phyloP scores from a whole-genome alignment of 495 filamentous ascomycete species.

The Aspergillus ostianus region DNA sequence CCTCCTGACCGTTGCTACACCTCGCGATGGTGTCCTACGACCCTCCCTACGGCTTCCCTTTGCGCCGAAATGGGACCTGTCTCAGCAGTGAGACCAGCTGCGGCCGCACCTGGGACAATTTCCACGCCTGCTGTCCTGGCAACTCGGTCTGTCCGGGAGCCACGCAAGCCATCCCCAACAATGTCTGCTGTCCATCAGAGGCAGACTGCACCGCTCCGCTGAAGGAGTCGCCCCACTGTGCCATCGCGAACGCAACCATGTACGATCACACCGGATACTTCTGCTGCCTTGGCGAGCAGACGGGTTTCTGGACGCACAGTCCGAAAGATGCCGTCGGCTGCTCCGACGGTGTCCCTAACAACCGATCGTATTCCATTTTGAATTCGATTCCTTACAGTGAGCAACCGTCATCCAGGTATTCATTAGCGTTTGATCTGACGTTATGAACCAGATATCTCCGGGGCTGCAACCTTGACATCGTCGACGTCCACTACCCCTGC shows the following conservation, averaged over 20 bases:
- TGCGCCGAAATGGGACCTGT: slow-evolving; percentile 20
- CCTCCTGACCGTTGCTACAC: no score
- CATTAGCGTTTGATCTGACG: neutral
- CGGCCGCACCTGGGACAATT: slow-evolving; percentile 15
- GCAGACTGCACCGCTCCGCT: slow-evolving; percentile 12
- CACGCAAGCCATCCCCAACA: slow-evolving; percentile 7
- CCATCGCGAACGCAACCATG: slow-evolving; percentile 6
- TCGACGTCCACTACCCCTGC: neutral
- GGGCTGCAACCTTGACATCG: neutral
- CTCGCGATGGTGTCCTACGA: slow-evolving; percentile 4
- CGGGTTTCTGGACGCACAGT: slow-evolving; percentile 15
- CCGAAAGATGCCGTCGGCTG: slow-evolving; percentile 10
- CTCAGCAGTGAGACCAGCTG: slow-evolving; percentile 15
- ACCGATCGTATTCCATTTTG: slow-evolving; percentile 6
- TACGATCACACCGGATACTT: slow-evolving; percentile 18
- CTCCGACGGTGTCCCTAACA: neutral
- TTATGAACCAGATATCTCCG: neutral
- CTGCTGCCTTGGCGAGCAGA: slow-evolving; percentile 11
- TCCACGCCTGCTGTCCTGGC: slow-evolving; percentile 18
- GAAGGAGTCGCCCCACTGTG: slow-evolving; percentile 13
- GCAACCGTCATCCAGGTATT: neutral
- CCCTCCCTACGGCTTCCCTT: slow-evolving; percentile 14
- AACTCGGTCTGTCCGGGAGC: slow-evolving; percentile 13
- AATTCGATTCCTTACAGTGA: neutral
- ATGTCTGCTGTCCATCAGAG: slow-evolving; percentile 18